A percentile compares a stretch with the other conserved stretches of the same genome.
Evolutionary conservation across 2,329 filamentous ascomycete genomes (phyloP).

Genomic region (Fusarium ambrosium): DNA sequence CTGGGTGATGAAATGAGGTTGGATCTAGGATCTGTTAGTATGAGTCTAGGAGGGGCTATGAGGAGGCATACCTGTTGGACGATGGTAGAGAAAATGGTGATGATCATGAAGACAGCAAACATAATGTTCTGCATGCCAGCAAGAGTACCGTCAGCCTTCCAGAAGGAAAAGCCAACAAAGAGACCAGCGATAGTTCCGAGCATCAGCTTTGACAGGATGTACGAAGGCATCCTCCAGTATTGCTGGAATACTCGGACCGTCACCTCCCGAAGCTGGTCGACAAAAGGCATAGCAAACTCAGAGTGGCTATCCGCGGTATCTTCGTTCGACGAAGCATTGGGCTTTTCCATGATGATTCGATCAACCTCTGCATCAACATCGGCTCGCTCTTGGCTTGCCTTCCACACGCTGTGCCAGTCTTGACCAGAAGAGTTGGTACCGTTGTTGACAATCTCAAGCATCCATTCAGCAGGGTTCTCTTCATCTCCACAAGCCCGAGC

Average conservation of each 20-base stretch:
- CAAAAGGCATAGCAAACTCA: conserved; percentile 4
- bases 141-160: conserved; percentile 63
- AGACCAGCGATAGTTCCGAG: conserved; percentile 73
- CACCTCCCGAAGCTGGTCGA: neutral
- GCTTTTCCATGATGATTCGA: neutral
- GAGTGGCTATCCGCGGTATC: conserved; percentile 6
- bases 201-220: conserved; percentile 62
- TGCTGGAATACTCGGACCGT: conserved; percentile 24
- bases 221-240: conserved; percentile 21
- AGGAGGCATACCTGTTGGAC: conserved; percentile 66
- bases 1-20: conserved; percentile 82
- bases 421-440: conserved; percentile 19
- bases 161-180: conserved; percentile 84
- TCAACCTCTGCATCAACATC: neutral
- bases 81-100: conserved; percentile 79
- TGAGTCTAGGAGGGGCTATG: conserved; percentile 2
- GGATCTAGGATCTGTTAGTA: conserved; percentile 62
- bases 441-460: conserved; percentile 59
- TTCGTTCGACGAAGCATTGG: neutral
- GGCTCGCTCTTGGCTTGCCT: neutral
- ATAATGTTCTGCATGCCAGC: conserved; percentile 81
- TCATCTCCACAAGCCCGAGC: conserved; percentile 66
- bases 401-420: neutral
- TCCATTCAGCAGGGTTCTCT: conserved; percentile 79
- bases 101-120: conserved; percentile 81